Conservation (phyloP, 1,284 basidiomycete genomes). For the Fomitopsis pinicola region DNA sequence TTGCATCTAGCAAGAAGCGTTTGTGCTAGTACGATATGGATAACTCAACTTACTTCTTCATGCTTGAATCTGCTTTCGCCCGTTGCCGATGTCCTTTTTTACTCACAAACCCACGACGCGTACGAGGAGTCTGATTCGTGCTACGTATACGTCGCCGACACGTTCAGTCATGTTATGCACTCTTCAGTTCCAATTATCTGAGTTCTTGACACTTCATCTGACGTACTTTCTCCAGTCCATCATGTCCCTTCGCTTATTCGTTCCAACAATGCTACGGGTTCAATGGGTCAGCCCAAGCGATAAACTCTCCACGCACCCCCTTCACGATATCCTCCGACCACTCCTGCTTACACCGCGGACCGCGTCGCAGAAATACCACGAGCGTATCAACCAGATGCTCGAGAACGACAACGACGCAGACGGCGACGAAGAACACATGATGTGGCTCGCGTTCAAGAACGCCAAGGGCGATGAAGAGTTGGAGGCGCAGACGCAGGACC, state of each 20-base stretch:
- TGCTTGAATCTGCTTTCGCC: no score
- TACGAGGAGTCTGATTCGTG: no score
- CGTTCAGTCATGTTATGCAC: background rate
- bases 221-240: slow-evolving; percentile 45
- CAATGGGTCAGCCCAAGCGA: slow-evolving; percentile 17
- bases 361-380: slow-evolving; percentile 57
- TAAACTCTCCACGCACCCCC: slow-evolving; percentile 37
- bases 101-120: no score
- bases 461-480: slow-evolving; percentile 40
- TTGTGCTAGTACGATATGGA: background rate
- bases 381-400: slow-evolving; percentile 55
- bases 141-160: no score
- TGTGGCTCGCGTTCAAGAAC: slow-evolving; percentile 65
- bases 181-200: no score
- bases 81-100: background rate
- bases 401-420: slow-evolving; percentile 51
- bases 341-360: slow-evolving; percentile 55
- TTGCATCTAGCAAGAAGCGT: no score
- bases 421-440: slow-evolving; percentile 63
- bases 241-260: slow-evolving; percentile 54
- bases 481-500: slow-evolving; percentile 9
- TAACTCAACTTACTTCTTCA: background rate
- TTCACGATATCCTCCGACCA: slow-evolving; percentile 53
- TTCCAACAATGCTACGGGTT: slow-evolving; percentile 45
- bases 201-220: background rate